Percentiles rank a stretch among this genome's conserved stretches.
Evolutionary conservation across 2,329 filamentous ascomycete genomes (phyloP).

Genomic region (Bertia moriformis): DNA sequence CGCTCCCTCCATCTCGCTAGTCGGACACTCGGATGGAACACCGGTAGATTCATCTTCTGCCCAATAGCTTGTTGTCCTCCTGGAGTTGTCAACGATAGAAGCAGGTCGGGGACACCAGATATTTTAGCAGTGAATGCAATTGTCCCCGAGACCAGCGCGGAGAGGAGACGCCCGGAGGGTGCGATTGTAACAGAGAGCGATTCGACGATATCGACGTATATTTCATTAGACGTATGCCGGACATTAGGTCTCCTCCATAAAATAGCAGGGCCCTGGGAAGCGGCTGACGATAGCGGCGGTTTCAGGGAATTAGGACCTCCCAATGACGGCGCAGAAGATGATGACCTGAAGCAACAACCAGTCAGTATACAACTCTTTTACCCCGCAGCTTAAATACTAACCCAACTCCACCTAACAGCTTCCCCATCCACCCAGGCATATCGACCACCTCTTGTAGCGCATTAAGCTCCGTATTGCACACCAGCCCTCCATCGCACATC

Average conservation of each 20-base stretch:
- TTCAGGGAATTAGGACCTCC: not conserved
- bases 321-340: constrained; percentile 1
- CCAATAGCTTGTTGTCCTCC: constrained; percentile 66
- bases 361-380: constrained; percentile 18
- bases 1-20: constrained; percentile 78
- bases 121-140: constrained; percentile 93
- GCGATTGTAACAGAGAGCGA: constrained; percentile 76
- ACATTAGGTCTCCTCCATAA: constrained; percentile 89
- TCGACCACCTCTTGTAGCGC: constrained; percentile 82
- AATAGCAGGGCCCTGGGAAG: constrained; percentile 39
- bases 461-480: constrained; percentile 85
- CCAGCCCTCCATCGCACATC: constrained; percentile 88
- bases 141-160: constrained; percentile 77
- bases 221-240: constrained; percentile 86
- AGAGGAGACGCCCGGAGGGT: constrained; percentile 74
- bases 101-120: constrained; percentile 82
- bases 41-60: constrained; percentile 68
- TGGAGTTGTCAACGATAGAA: constrained; percentile 65
- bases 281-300: constrained; percentile 18
- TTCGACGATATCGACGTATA: constrained; percentile 93
- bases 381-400: constrained; percentile 25
- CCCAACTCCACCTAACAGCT: constrained; percentile 80
- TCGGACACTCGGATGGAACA: constrained; percentile 91
- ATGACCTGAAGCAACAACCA: constrained; percentile 10
- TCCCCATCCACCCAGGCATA: constrained; percentile 78